Evolutionary conservation across 2,329 filamentous ascomycete genomes (phyloP).

Genomic region (Cordyceps militaris): DNA sequence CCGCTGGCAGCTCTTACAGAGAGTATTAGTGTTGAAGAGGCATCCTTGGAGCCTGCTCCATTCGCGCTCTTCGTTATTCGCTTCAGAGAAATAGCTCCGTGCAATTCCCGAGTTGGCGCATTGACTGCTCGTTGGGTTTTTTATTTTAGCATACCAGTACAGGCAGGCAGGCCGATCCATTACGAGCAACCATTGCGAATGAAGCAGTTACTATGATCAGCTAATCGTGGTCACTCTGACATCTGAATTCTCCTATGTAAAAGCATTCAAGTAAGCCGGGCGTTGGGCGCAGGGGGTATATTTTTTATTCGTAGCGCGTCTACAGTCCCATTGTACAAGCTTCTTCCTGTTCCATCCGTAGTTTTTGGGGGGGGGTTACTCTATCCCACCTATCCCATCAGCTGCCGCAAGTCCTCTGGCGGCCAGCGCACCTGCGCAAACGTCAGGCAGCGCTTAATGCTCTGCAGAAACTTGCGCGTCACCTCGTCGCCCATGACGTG

Average conservation of each 20-base stretch:
- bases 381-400: slow-evolving; percentile 96
- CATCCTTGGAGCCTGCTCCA: no score
- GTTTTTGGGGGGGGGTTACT: no score
- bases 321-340: background rate
- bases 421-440: slow-evolving; percentile 97
- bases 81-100: background rate
- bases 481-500: slow-evolving; percentile 97
- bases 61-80: no score
- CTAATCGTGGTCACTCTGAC: background rate
- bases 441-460: slow-evolving; percentile 92
- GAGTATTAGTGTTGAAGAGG: no score
- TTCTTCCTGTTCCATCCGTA: background rate
- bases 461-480: slow-evolving; percentile 92
- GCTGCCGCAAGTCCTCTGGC: slow-evolving; percentile 80
- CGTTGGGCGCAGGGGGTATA: slow-evolving; percentile 1
- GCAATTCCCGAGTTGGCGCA: background rate
- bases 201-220: background rate
- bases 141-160: background rate
- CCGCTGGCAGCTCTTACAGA: no score
- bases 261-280: background rate
- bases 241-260: background rate
- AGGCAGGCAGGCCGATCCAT: background rate
- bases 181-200: background rate
- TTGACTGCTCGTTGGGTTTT: background rate
- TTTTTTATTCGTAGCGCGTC: background rate